phyloP scores from a whole-genome alignment of 176 grass and related monocot species.

The Oryza meyeriana region DNA sequence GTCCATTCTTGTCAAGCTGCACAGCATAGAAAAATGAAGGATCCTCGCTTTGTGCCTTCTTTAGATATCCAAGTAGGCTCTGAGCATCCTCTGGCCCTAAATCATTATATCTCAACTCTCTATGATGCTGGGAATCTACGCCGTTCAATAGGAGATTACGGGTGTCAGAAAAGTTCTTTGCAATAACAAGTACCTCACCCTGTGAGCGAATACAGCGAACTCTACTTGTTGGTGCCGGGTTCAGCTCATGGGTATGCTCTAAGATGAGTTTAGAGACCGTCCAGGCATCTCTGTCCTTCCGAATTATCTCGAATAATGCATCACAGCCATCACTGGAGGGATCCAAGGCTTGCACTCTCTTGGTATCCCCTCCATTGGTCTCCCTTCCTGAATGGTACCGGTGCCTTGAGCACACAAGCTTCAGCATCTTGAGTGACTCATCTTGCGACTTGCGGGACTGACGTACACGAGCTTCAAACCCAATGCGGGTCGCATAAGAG shows the following conservation, averaged over 20 bases:
- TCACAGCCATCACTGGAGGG: constrained; percentile 59
- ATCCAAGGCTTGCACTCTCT: constrained; percentile 48
- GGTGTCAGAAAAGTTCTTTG: constrained; percentile 97
- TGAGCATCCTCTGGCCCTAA: constrained; percentile 84
- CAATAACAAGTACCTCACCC: constrained; percentile 88
- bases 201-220: constrained; percentile 90
- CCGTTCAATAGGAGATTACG: constrained; percentile 76
- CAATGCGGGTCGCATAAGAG: constrained; percentile 68
- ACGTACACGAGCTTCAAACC: constrained; percentile 87
- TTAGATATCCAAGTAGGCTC: constrained; percentile 73
- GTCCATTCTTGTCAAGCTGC: constrained; percentile 63
- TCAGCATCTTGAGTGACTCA: constrained; percentile 94
- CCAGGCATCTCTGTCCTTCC: constrained; percentile 81
- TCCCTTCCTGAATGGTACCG: constrained; percentile 84
- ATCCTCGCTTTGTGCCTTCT: constrained; percentile 58
- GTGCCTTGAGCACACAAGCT: constrained; percentile 96
- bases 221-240: constrained; percentile 48
- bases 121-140: constrained; percentile 48
- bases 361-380: constrained; percentile 48
- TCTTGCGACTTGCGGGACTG: constrained; percentile 83
- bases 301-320: constrained; percentile 90
- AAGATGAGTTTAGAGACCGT: constrained; percentile 76
- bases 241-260: constrained; percentile 85
- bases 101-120: constrained; percentile 74
- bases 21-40: constrained; percentile 79